Evolutionary conservation across 73 alveolate genomes (phyloP).

Genomic region (Symbiodinium natans): DNA sequence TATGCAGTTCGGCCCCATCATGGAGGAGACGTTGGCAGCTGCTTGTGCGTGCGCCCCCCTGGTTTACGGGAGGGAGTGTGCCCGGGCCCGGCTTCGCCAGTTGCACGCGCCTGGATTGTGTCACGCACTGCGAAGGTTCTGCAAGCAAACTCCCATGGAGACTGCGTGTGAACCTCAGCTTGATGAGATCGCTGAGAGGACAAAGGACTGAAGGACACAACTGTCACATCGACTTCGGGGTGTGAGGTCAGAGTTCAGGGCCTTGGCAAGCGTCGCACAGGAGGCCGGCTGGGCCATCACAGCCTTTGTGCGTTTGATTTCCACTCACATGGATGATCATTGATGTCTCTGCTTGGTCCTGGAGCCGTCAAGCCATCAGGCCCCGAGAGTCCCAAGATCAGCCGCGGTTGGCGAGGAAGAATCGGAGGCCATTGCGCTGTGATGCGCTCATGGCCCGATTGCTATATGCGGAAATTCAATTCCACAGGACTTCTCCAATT

Average conservation of each 20-base stretch:
- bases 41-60: background rate
- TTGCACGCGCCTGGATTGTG: too few relatives aligned
- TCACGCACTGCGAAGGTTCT: background rate
- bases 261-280: constrained; percentile 32
- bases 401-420: background rate
- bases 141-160: constrained; percentile 7
- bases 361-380: background rate
- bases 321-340: background rate
- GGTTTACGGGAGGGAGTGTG: too few relatives aligned
- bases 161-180: background rate
- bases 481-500: background rate
- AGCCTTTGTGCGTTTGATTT: too few relatives aligned
- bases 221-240: too few relatives aligned
- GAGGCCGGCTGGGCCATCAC: background rate
- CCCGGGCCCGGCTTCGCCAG: too few relatives aligned
- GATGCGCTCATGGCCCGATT: too few relatives aligned
- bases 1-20: constrained; percentile 53
- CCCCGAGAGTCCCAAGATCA: background rate
- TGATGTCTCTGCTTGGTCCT: background rate
- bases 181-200: too few relatives aligned
- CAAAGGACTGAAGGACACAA: too few relatives aligned
- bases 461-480: too few relatives aligned
- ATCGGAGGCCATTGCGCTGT: background rate
- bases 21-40: constrained; percentile 40
- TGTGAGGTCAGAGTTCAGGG: constrained; percentile 65